Conservation (phyloP, 768 basidiomycete genomes). For the Chlorophyllum brunneum region DNA sequence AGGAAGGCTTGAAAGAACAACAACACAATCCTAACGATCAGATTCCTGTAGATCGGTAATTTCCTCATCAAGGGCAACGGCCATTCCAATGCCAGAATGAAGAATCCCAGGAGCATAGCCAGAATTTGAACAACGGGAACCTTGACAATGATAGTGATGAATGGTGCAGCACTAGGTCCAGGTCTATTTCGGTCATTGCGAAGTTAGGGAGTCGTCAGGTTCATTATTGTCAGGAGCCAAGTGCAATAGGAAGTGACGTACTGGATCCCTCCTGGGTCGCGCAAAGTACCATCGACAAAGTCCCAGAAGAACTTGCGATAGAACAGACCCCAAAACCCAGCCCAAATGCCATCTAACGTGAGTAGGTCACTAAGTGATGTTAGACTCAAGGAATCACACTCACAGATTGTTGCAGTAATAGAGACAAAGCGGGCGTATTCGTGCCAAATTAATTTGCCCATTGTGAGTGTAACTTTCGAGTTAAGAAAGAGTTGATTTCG, state of each 20-base stretch:
- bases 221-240: background rate
- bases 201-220: background rate
- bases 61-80: slow-evolving; percentile 59
- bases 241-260: slow-evolving; percentile 32
- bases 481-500: slow-evolving; percentile 14
- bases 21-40: slow-evolving; percentile 57
- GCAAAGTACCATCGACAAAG: slow-evolving; percentile 78
- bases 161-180: slow-evolving; percentile 52
- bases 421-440: slow-evolving; percentile 68
- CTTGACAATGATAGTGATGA: slow-evolving; percentile 75
- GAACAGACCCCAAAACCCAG: slow-evolving; percentile 72
- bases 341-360: slow-evolving; percentile 70
- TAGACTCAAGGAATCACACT: slow-evolving; percentile 29
- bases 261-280: slow-evolving; percentile 79
- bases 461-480: slow-evolving; percentile 27
- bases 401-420: slow-evolving; percentile 69
- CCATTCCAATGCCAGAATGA: slow-evolving; percentile 66
- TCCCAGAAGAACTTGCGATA: slow-evolving; percentile 98
- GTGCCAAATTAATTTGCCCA: slow-evolving; percentile 85
- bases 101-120: slow-evolving; percentile 55
- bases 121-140: slow-evolving; percentile 70
- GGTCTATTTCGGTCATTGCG: slow-evolving; percentile 38
- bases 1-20: slow-evolving; percentile 62
- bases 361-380: background rate
- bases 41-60: slow-evolving; percentile 59